Percentiles rank a stretch among this genome's conserved stretches.
phyloP scores from a whole-genome alignment of 495 filamentous ascomycete genomes.

The Trichoderma erinaceum region DNA sequence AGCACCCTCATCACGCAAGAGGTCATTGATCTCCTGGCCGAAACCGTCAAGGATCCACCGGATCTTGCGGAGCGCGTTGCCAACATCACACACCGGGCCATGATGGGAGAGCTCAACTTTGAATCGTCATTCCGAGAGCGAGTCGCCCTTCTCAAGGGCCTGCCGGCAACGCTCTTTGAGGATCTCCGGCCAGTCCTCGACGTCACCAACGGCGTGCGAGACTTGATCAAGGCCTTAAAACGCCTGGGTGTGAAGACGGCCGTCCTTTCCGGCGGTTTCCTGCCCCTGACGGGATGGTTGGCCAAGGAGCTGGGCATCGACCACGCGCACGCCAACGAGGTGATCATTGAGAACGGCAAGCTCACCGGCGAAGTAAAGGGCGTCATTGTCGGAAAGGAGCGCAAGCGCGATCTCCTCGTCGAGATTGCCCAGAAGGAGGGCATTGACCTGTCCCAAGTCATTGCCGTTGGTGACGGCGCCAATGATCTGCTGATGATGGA shows the following conservation, averaged over 20 bases:
- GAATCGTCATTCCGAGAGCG: slow-evolving; percentile 70
- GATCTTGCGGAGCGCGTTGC: slow-evolving; percentile 54
- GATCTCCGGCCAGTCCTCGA: slow-evolving; percentile 65
- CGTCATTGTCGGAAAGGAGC: slow-evolving; percentile 73
- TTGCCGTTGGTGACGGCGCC: slow-evolving; percentile 89
- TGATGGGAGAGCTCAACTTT: slow-evolving; percentile 97
- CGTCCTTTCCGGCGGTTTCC: slow-evolving; percentile 87
- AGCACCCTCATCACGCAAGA: slow-evolving; percentile 93
- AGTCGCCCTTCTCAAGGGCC: slow-evolving; percentile 71
- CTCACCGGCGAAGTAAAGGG: slow-evolving; percentile 76
- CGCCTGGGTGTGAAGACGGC: slow-evolving; percentile 74
- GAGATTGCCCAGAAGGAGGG: slow-evolving; percentile 69
- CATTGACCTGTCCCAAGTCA: slow-evolving; percentile 65
- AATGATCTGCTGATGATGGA: slow-evolving; percentile 94
- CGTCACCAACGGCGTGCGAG: slow-evolving; percentile 71
- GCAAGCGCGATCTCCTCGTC: slow-evolving; percentile 69
- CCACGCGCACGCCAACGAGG: slow-evolving; percentile 81
- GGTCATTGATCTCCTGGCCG: slow-evolving; percentile 90
- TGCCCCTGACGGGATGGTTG: slow-evolving; percentile 81
- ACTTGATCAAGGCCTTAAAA: slow-evolving; percentile 67
- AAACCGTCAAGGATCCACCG: slow-evolving; percentile 52
- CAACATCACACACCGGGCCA: slow-evolving; percentile 83
- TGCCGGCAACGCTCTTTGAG: slow-evolving; percentile 74
- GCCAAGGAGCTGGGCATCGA: slow-evolving; percentile 74
- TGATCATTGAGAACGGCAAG: slow-evolving; percentile 56